Conservation (phyloP, 441 rosid genomes). For the Corymbia calophylla region DNA sequence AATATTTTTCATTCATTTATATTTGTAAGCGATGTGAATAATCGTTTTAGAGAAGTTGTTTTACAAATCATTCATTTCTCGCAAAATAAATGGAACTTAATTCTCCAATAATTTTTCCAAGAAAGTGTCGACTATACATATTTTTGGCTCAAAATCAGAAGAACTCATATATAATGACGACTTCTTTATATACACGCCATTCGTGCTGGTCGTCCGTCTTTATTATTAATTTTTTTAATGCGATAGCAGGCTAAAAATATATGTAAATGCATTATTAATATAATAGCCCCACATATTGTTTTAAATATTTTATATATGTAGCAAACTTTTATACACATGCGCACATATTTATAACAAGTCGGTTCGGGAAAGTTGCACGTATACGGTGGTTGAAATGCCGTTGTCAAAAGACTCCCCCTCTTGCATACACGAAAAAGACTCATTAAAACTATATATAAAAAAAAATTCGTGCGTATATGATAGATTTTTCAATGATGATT, state of each 20-base stretch:
- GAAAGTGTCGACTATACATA: neutral
- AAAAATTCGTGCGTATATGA: neutral
- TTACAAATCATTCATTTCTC: no score
- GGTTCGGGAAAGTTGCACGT: neutral
- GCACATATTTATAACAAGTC: neutral
- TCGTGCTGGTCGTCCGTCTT: neutral
- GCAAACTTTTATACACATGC: neutral
- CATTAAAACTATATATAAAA: neutral
- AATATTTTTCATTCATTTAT: no score
- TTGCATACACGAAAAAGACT: neutral
- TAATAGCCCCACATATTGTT: neutral
- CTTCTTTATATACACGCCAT: neutral
- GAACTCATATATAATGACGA: neutral
- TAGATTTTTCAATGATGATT: neutral
- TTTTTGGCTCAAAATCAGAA: neutral
- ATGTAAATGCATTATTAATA: neutral
- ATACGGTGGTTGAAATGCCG: constrained; percentile 1
- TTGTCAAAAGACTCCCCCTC: neutral
- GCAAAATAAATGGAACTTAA: neutral
- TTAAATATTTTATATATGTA: neutral
- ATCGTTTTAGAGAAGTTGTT: no score
- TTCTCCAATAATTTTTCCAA: neutral
- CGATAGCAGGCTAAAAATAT: neutral
- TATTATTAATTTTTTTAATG: neutral
- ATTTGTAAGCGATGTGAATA: no score